Evolutionary conservation across 2,329 filamentous ascomycete species (phyloP).

Genomic region (Paracamarosporium sp.): DNA sequence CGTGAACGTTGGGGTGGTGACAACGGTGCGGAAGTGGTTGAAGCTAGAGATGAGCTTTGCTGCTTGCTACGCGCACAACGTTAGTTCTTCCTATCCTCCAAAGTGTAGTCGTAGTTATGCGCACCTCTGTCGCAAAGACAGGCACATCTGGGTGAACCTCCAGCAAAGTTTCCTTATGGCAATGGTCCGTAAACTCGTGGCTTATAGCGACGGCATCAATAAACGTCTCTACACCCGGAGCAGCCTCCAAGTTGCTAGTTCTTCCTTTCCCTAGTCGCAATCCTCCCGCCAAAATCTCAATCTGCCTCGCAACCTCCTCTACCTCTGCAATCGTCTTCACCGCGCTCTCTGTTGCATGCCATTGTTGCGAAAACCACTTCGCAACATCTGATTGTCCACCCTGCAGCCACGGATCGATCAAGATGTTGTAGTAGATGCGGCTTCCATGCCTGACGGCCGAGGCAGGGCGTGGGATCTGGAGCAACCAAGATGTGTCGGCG

Average conservation of each 20-base stretch:
- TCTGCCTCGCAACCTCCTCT: constrained; percentile 57
- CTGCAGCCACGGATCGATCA: constrained; percentile 71
- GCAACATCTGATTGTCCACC: constrained; percentile 70
- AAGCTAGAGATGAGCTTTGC: constrained; percentile 63
- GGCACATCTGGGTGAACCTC: constrained; percentile 62
- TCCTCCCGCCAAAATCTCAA: constrained; percentile 54
- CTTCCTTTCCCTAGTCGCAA: constrained; percentile 26
- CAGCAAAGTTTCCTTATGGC: constrained; percentile 66
- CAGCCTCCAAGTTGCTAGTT: constrained; percentile 16
- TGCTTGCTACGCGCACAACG: constrained; percentile 52
- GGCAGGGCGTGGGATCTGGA: constrained; percentile 66
- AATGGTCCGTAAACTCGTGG: constrained; percentile 75
- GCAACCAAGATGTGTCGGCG: constrained; percentile 71
- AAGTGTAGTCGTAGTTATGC: neutral
- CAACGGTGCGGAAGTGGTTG: constrained; percentile 65
- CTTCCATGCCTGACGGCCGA: constrained; percentile 49
- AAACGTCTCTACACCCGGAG: constrained; percentile 36
- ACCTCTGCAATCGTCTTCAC: constrained; percentile 64
- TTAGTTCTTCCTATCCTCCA: neutral
- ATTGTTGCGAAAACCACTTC: constrained; percentile 70
- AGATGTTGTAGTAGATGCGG: constrained; percentile 66
- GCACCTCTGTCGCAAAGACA: constrained; percentile 62
- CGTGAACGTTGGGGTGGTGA: constrained; percentile 57
- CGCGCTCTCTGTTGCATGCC: constrained; percentile 63
- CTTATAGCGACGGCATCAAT: constrained; percentile 67